Base-by-base conservation (phyloP, 495 filamentous ascomycete genomes). In the Aspergillus nidulans region DNA sequence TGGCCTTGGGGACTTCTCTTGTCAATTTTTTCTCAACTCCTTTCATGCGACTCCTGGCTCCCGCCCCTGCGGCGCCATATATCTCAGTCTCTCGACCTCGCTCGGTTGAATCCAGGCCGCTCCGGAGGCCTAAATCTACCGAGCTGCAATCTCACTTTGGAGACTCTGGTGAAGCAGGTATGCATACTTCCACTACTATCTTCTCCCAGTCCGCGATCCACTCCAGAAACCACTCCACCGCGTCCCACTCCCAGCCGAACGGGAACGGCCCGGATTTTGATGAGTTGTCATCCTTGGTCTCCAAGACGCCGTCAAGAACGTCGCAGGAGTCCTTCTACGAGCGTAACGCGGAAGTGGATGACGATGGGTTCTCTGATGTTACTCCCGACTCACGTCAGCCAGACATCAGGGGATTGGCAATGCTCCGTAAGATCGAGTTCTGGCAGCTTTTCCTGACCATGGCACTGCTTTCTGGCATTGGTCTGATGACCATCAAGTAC, bases 401-500 rank as follows among this genome's bases (percentile, higher is more conserved):
- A 88, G 94, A 97, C 85, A 88, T 98, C 65, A 87, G 91, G 65
- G 94, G 94, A 50, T 70, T 89, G 68, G 81, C 81, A 34, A 79
- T 98, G 71, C 76, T 96, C n/a, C 74, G 73, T 30, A 81, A 77
- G 43, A 57, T 85, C 49, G 89, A 96, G 47, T 98, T 97, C 70
- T 97, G 91, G 90, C 84, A 94, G 60, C 72, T 95, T 36, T 97
- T 91, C 66, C 61, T 81, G 47, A 82, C 95, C 34, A 87, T 97
- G 81, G 92, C 86, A 28, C 79, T 97, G 15, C 74, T 97, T 56
- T 90, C 91, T 18, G 94, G 94, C 39, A 88, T 96, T 64, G 94
- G 94, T 10, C 70, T 97, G 63, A 98, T 98, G 94, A 97, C 95
- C 3, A 98, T 98, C 68, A 98, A 98, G 91, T 95, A 74, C 71